Percentiles rank a stretch among this genome's conserved stretches.
Conservation (phyloP, 106 monocot species). For the Allium cepa region DNA sequence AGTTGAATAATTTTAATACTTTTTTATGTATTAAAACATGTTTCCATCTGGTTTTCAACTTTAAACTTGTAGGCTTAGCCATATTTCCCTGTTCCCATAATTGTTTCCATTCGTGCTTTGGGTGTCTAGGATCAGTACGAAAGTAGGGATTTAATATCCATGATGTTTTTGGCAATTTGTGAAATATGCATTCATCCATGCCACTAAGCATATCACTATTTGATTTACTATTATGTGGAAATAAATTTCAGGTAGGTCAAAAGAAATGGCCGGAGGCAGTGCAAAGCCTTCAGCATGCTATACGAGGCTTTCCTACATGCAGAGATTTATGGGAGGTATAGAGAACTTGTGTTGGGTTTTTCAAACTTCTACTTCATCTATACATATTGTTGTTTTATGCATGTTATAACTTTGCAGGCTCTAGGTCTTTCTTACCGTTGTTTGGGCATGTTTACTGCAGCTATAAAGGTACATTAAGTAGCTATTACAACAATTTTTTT, state of each 20-base stretch:
- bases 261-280: conserved; percentile 86
- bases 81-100: too few relatives aligned
- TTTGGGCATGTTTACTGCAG: conserved; percentile 90
- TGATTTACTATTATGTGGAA: too few relatives aligned
- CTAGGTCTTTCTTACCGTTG: conserved; percentile 85
- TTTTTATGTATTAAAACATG: too few relatives aligned
- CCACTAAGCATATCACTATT: too few relatives aligned
- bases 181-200: too few relatives aligned
- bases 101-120: too few relatives aligned
- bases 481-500: neutral
- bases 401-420: conserved; percentile 33
- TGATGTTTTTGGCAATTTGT: too few relatives aligned
- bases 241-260: conserved; percentile 55
- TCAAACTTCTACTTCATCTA: neutral
- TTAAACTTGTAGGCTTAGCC: too few relatives aligned
- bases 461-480: conserved; percentile 62
- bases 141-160: too few relatives aligned
- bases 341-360: neutral
- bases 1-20: too few relatives aligned
- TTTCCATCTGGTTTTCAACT: too few relatives aligned
- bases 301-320: conserved; percentile 77
- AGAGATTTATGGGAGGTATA: conserved; percentile 94
- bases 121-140: too few relatives aligned
- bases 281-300: conserved; percentile 85
- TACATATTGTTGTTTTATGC: conserved; percentile 3